These are phyloP conservation scores for Vaccinium darrowii DNA, from an alignment of 148 eudicot genomes.

Conservation along the genomic window DNA sequence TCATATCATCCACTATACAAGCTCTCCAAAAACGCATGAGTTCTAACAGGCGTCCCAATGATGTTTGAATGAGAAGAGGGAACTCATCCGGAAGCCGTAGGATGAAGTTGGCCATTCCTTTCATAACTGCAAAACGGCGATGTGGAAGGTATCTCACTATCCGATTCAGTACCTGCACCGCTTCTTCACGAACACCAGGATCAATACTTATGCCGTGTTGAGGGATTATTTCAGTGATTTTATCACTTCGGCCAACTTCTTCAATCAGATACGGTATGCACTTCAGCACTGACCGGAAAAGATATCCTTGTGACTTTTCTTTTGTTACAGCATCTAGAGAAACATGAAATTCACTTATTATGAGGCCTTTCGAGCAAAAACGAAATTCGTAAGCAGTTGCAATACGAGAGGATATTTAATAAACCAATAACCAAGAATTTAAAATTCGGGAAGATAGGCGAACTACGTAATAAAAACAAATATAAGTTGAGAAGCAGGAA, in stretches of 20 bases:
- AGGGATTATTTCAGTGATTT: slow-evolving; percentile 95
- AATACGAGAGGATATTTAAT: neutral
- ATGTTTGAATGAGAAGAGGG: slow-evolving; percentile 98
- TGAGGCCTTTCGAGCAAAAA: neutral
- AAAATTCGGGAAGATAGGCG: neutral
- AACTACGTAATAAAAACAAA: neutral
- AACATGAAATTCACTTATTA: slow-evolving; percentile 13
- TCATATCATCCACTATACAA: slow-evolving; percentile 76
- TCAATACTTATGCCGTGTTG: slow-evolving; percentile 99
- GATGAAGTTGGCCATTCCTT: slow-evolving; percentile 96
- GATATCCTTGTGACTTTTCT: slow-evolving; percentile 95
- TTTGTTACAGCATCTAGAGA: slow-evolving; percentile 82
- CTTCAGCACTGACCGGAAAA: slow-evolving; percentile 92
- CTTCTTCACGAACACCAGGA: slow-evolving; percentile 99
- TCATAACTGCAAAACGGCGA: slow-evolving; percentile 98
- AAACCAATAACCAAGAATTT: neutral
- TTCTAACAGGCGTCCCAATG: slow-evolving; percentile 86
- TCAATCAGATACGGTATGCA: slow-evolving; percentile 97
- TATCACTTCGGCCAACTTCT: slow-evolving; percentile 97
- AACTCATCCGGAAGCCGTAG: slow-evolving; percentile 93
- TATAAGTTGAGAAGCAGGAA: neutral
- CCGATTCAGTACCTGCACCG: slow-evolving; percentile 93
- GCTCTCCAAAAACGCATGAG: slow-evolving; percentile 95
- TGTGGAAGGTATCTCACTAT: slow-evolving; percentile 92
- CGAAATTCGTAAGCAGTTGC: neutral